Evolutionary conservation across 2,329 filamentous ascomycete species (phyloP).

Genomic region (Erysiphe pulchra): DNA sequence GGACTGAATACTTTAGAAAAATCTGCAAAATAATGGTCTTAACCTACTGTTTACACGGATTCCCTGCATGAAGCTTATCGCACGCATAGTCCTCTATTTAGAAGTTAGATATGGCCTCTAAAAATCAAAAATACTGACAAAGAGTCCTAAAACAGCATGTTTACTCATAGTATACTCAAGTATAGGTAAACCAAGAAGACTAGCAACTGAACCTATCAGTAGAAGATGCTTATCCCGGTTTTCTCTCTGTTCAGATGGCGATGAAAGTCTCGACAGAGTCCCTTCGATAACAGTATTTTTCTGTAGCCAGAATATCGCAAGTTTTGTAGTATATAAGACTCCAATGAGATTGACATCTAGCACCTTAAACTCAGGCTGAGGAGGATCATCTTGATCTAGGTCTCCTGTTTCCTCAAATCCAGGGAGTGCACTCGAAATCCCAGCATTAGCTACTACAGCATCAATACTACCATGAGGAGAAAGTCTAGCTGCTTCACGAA

Average conservation of each 20-base stretch:
- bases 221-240: constrained; percentile 32
- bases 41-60: constrained; percentile 28
- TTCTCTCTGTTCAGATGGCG: constrained; percentile 6
- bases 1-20: constrained; percentile 12
- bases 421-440: constrained; percentile 21
- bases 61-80: constrained; percentile 21
- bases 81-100: constrained; percentile 22
- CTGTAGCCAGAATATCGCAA: constrained; percentile 33
- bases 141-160: constrained; percentile 39
- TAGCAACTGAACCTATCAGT: constrained; percentile 35
- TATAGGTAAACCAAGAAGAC: constrained; percentile 16
- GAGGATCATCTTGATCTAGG: constrained; percentile 20
- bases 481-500: constrained; percentile 27
- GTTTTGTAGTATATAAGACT: constrained; percentile 36
- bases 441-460: constrained; percentile 40
- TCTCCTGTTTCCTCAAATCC: constrained; percentile 19
- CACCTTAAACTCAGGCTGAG: constrained; percentile 24
- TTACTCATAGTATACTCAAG: constrained; percentile 34
- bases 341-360: constrained; percentile 38
- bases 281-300: constrained; percentile 19
- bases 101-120: background rate
- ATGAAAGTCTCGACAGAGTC: constrained; percentile 12
- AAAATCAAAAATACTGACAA: constrained; percentile 10
- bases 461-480: constrained; percentile 31
- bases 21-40: background rate